phyloP scores from a whole-genome alignment of 2,329 filamentous ascomycete genomes.

The Cucurbitaria berberidis region DNA sequence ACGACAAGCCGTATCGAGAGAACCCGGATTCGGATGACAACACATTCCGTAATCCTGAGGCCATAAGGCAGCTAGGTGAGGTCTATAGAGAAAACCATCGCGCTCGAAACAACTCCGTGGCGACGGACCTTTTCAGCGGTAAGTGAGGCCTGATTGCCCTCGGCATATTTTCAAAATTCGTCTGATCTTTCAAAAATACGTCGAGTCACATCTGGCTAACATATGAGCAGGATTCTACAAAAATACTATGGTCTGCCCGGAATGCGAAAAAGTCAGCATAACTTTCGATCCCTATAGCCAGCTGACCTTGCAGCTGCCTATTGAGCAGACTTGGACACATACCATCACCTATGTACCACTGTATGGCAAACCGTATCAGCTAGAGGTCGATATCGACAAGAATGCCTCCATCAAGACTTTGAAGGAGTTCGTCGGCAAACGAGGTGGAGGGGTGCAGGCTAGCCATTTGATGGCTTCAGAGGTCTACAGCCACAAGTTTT shows the following conservation, averaged over 20 bases:
- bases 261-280: slow-evolving; percentile 93
- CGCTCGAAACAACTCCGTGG: slow-evolving; percentile 89
- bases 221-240: slow-evolving; percentile 75
- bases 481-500: slow-evolving; percentile 83
- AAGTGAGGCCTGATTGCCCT: background rate
- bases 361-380: slow-evolving; percentile 70
- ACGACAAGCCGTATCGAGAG: slow-evolving; percentile 96
- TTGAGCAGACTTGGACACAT: slow-evolving; percentile 81
- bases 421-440: slow-evolving; percentile 67
- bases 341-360: slow-evolving; percentile 79
- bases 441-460: slow-evolving; percentile 58
- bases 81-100: slow-evolving; percentile 92
- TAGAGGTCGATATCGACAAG: slow-evolving; percentile 82
- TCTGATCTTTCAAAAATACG: background rate
- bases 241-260: slow-evolving; percentile 91
- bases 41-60: slow-evolving; percentile 82
- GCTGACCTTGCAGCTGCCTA: slow-evolving; percentile 85
- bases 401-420: slow-evolving; percentile 71
- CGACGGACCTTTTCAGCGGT: slow-evolving; percentile 93
- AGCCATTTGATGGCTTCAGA: slow-evolving; percentile 79
- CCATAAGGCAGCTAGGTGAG: slow-evolving; percentile 83
- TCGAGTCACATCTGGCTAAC: background rate
- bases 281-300: slow-evolving; percentile 99
- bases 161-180: background rate
- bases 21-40: slow-evolving; percentile 98